A percentile compares a stretch with the other conserved stretches of the same genome.
Conservation (phyloP, 305 asterid species). For the Striga hermonthica region DNA sequence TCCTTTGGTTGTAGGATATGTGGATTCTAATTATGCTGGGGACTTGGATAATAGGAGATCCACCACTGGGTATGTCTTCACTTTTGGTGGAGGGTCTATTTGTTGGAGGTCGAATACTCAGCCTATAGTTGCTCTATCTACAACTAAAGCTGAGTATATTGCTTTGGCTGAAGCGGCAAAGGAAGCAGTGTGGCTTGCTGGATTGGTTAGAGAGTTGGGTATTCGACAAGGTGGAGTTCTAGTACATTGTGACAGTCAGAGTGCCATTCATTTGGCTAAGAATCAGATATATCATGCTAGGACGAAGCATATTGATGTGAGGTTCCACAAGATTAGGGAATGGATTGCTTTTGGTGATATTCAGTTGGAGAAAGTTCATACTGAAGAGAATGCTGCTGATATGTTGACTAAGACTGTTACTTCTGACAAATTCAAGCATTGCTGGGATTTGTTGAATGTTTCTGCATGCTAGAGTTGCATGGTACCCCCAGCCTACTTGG, state of each 20-base stretch:
- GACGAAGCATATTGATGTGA: constrained; percentile 5
- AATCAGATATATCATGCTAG: background rate
- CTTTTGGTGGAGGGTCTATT: too few species aligned
- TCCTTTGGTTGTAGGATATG: too few species aligned
- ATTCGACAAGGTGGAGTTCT: background rate
- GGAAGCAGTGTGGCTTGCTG: background rate
- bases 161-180: background rate
- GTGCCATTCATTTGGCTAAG: too few species aligned
- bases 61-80: too few species aligned
- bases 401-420: background rate
- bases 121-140: too few species aligned
- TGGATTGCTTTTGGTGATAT: constrained; percentile 2
- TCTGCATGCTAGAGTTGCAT: too few species aligned
- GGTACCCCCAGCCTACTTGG: too few species aligned
- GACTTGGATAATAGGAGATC: too few species aligned
- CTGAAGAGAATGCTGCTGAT: background rate
- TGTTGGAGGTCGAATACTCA: too few species aligned
- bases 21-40: too few species aligned
- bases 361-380: background rate
- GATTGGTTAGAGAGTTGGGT: background rate
- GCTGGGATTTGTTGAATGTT: background rate
- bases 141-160: too few species aligned
- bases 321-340: background rate
- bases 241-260: background rate
- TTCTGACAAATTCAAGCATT: background rate